Conservation (phyloP, 1,139 yeast genomes). For the Yamadazyma epiphylla region DNA sequence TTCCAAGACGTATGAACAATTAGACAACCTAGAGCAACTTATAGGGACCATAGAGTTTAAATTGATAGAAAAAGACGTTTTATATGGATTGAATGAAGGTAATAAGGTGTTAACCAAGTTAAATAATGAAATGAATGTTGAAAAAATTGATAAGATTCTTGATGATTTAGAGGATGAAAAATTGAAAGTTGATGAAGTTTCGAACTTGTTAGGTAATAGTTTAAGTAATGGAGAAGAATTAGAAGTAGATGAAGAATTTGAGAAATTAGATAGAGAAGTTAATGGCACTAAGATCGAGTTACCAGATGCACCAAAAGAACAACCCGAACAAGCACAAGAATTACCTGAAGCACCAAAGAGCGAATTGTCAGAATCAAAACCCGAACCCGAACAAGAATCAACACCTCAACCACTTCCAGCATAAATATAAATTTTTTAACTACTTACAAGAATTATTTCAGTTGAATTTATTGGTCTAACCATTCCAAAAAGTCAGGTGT, state of each 20-base stretch:
- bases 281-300: slow-evolving; percentile 16
- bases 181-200: slow-evolving; percentile 67
- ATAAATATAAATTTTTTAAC: slow-evolving; percentile 1
- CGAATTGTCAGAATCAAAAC: slow-evolving; percentile 3
- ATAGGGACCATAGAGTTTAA: slow-evolving; percentile 83
- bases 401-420: slow-evolving; percentile 5
- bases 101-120: slow-evolving; percentile 68
- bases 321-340: slow-evolving; percentile 9
- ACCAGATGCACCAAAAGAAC: slow-evolving; percentile 18
- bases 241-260: slow-evolving; percentile 66
- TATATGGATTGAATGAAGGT: slow-evolving; percentile 78
- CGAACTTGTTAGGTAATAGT: slow-evolving; percentile 42
- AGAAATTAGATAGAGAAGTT: slow-evolving; percentile 43
- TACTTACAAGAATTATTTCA: too few species aligned
- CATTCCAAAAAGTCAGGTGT: slow-evolving; percentile 96
- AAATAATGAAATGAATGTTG: slow-evolving; percentile 74
- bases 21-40: slow-evolving; percentile 70
- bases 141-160: slow-evolving; percentile 74
- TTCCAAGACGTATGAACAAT: slow-evolving; percentile 68
- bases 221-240: slow-evolving; percentile 56
- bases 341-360: slow-evolving; percentile 20
- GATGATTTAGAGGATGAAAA: slow-evolving; percentile 85
- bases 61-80: slow-evolving; percentile 78
- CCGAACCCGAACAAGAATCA: slow-evolving; percentile 11
- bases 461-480: slow-evolving; percentile 49